phyloP scores from a whole-genome alignment of 345 rosid species.

The Euphorbia tirucalli region DNA sequence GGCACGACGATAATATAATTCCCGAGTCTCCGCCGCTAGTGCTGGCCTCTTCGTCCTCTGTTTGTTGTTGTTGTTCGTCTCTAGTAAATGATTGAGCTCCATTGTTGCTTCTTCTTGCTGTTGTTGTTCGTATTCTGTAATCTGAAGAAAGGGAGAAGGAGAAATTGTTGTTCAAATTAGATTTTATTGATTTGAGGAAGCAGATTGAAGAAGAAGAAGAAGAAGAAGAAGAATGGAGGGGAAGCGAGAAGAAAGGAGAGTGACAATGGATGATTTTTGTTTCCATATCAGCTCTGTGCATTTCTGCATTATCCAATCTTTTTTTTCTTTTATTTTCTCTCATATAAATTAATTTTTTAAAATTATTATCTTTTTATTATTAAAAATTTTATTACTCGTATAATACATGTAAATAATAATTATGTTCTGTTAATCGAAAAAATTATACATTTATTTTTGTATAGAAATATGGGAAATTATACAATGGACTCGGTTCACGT shows the following conservation, averaged over 20 bases:
- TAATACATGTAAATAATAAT: too few relatives aligned
- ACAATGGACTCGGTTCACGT: too few relatives aligned
- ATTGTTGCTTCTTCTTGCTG: not conserved
- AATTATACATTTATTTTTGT: too few relatives aligned
- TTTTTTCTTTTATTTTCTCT: not conserved
- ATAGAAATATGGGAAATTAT: too few relatives aligned
- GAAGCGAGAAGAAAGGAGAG: not conserved
- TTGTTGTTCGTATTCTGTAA: not conserved
- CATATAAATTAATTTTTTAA: too few relatives aligned
- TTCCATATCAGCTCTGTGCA: not conserved
- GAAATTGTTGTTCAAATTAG: not conserved
- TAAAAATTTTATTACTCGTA: too few relatives aligned
- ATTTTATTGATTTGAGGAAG: not conserved
- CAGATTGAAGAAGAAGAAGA: not conserved
- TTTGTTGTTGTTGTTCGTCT: not conserved
- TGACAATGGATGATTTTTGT: not conserved
- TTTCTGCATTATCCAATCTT: not conserved
- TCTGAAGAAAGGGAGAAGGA: not conserved
- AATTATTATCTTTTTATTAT: too few relatives aligned
- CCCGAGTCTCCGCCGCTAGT: slow-evolving; percentile 26
- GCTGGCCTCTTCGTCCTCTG: not conserved
- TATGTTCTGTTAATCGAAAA: too few relatives aligned
- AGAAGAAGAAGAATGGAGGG: not conserved
- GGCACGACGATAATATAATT: slow-evolving; percentile 52
- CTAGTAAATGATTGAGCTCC: not conserved